These are phyloP conservation scores for Cercospora beticola DNA, from an alignment of 2,329 filamentous ascomycete genomes.

Conservation along the genomic window DNA sequence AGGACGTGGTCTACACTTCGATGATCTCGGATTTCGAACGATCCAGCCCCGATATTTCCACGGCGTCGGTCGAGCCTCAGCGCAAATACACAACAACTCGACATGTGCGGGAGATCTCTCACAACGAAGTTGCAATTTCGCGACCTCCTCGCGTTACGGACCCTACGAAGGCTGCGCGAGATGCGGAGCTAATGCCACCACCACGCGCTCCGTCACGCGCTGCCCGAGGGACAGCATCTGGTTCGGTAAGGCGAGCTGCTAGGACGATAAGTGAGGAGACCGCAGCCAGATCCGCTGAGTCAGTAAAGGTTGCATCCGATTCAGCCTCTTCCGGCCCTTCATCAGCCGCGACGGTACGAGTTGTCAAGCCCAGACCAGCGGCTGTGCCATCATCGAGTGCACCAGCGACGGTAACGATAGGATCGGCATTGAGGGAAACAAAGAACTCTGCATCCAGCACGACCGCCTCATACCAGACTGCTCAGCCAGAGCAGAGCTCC, in stretches of 20 bases:
- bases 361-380: slow-evolving; percentile 26
- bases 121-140: slow-evolving; percentile 42
- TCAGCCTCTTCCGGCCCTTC: slow-evolving; percentile 21
- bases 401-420: slow-evolving; percentile 17
- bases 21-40: slow-evolving; percentile 38
- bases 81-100: slow-evolving; percentile 42
- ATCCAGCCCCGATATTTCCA: slow-evolving; percentile 32
- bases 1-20: slow-evolving; percentile 49
- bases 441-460: slow-evolving; percentile 28
- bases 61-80: slow-evolving; percentile 30
- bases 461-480: slow-evolving; percentile 28
- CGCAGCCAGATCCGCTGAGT: slow-evolving; percentile 29
- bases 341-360: slow-evolving; percentile 24
- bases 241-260: slow-evolving; percentile 32
- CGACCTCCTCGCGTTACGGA: slow-evolving; percentile 18
- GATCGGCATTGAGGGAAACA: slow-evolving; percentile 28
- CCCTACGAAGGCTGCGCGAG: slow-evolving; percentile 26
- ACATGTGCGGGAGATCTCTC: slow-evolving; percentile 47
- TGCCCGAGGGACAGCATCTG: slow-evolving; percentile 28
- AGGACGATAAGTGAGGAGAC: slow-evolving; percentile 39
- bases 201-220: slow-evolving; percentile 30
- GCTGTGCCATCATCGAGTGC: slow-evolving; percentile 21
- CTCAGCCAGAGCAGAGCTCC: slow-evolving; percentile 25
- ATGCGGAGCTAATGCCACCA: slow-evolving; percentile 38
- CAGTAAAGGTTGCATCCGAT: slow-evolving; percentile 30